Base-by-base conservation (phyloP, 169 alveolate genomes). In the Babesia ovata region DNA sequence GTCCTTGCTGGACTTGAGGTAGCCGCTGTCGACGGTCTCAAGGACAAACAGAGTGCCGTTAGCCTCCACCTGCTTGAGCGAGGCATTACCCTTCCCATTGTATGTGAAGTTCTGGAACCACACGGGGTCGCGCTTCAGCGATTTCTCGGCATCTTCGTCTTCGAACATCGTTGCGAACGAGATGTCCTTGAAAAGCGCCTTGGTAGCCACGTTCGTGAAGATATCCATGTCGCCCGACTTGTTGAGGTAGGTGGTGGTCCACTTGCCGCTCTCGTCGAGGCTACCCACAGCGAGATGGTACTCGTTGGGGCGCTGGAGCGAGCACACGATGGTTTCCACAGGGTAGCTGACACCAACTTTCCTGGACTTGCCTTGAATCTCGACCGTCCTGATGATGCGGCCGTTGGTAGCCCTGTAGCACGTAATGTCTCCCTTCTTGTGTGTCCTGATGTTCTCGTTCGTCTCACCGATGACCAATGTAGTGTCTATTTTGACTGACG, bases 401-500 rank as follows among this genome's bases (percentile, higher is more conserved):
- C 76, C 76, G 39, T 67, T 19, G n/a, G 48, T 50, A n/a, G 45
- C 76, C 66, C 39, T 67, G 65, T 53, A 67, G 60, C 76, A 67
- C 28, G 49, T 16, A 33, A 49, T 67, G 33, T 54, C 76, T 0
- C 39, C 76, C 0, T 52, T n/a, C 14, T 28, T 8, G 4, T 49
- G 54, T 36, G 13, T 14, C 9, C 52, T 6, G 17, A 67, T 45
- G 39, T 54, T 53, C 11, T 63, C 66, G 17, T 67, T 33, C 0
- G n/a, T 8, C 22, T 12, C 52, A 13, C 29, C 76, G 17, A 63
- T 11, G 7, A 29, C 48, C n/a, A 63, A n/a, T 8, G 29, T n/a
- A 8, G 46, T 44, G 19, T 63, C 60, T 10, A 2, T 44, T 17
- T 24, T 50, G 58, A 22, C 21, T 33, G 39, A 33, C 39, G 39